Conservation (phyloP, 768 basidiomycete species). For the Scleroderma bovista region DNA sequence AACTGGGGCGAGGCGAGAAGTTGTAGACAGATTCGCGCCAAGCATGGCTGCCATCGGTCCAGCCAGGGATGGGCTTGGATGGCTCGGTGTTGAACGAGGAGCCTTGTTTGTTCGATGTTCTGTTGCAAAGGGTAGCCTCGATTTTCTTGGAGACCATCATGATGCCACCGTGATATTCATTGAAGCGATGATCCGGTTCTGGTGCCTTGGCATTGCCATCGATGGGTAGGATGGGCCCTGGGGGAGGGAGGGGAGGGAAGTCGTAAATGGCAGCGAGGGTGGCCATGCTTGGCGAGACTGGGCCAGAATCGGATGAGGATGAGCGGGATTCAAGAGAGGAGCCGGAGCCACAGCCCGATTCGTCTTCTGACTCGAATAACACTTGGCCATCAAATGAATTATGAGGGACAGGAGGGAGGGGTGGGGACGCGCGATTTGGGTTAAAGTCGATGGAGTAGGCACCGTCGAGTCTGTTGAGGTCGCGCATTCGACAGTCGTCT, state of each 20-base stretch:
- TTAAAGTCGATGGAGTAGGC: constrained; percentile 43
- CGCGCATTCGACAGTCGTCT: constrained; percentile 62
- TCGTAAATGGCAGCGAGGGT: constrained; percentile 37
- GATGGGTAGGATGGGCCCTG: constrained; percentile 36
- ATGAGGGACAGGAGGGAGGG: constrained; percentile 36
- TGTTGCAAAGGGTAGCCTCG: constrained; percentile 37
- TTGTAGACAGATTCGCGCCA: constrained; percentile 66
- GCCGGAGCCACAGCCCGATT: constrained; percentile 32
- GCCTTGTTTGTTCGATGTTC: constrained; percentile 33
- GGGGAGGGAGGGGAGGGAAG: constrained; percentile 51
- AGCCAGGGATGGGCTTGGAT: constrained; percentile 51
- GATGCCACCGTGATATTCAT: constrained; percentile 52
- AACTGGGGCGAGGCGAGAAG: constrained; percentile 37
- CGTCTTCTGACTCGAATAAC: constrained; percentile 34
- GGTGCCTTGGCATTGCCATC: constrained; percentile 14
- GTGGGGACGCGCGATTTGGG: constrained; percentile 39
- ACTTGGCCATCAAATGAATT: constrained; percentile 28
- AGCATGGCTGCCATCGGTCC: constrained; percentile 61
- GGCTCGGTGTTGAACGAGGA: constrained; percentile 24
- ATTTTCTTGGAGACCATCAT: constrained; percentile 67
- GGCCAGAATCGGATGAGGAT: constrained; percentile 17
- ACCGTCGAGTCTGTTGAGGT: constrained; percentile 41
- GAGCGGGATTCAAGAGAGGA: constrained; percentile 35
- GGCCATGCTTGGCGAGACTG: constrained; percentile 29
- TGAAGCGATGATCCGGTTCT: constrained; percentile 24